These are phyloP conservation scores for Epichloe festucae DNA, from an alignment of 2,329 filamentous ascomycete species.

Conservation along the genomic window DNA sequence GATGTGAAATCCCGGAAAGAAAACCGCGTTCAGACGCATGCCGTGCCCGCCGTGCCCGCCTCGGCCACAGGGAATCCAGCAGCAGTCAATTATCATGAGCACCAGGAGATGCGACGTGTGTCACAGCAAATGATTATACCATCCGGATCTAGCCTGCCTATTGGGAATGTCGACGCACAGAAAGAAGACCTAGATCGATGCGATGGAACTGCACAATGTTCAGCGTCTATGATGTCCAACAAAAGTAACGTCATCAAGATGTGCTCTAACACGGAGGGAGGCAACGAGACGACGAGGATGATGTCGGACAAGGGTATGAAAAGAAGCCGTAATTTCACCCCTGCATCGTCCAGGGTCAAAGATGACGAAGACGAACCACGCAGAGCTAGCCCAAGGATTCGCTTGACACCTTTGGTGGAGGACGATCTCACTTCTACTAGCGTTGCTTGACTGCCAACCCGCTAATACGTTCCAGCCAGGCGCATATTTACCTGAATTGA, in stretches of 20 bases:
- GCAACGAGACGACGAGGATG: neutral
- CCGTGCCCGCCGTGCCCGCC: conserved; percentile 1
- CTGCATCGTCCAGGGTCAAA: conserved; percentile 30
- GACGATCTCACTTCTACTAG: neutral
- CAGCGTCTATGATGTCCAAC: neutral
- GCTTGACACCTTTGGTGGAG: conserved; percentile 10
- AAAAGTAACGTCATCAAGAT: neutral
- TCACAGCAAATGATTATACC: conserved; percentile 26
- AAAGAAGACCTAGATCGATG: neutral
- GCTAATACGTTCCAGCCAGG: neutral
- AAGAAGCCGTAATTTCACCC: conserved; percentile 33
- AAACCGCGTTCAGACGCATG: conserved; percentile 16
- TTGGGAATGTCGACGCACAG: conserved; percentile 1
- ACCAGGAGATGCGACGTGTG: conserved; percentile 25
- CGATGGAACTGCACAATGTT: neutral
- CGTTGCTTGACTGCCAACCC: neutral
- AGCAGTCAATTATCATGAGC: conserved; percentile 9
- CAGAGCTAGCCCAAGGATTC: conserved; percentile 15
- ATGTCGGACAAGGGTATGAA: conserved; percentile 27
- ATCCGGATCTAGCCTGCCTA: conserved; percentile 10
- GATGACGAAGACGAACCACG: conserved; percentile 35
- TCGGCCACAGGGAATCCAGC: conserved; percentile 10
- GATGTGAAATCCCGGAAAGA: conserved; percentile 34
- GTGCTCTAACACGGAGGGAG: neutral
- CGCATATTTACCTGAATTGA: neutral